Percentiles rank a stretch among this genome's conserved stretches.
These are phyloP conservation scores for Cenchrus purpureus DNA, from an alignment of 176 grass and related monocot species.

Conservation along the genomic window DNA sequence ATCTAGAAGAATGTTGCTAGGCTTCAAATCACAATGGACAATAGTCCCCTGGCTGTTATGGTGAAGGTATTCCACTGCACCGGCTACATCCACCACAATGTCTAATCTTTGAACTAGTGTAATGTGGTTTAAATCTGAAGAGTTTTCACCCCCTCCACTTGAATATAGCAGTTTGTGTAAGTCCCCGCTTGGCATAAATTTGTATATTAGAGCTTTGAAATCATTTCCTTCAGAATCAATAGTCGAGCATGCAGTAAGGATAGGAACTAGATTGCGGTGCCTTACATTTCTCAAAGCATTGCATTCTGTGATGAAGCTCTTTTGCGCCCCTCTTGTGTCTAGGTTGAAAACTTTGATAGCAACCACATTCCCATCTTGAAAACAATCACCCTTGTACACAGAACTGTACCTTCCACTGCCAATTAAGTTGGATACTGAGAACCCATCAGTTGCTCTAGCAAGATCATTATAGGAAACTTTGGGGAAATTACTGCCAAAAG, in stretches of 20 bases:
- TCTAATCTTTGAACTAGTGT: neutral
- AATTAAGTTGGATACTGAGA: neutral
- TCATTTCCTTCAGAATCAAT: constrained; percentile 1
- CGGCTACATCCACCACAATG: neutral
- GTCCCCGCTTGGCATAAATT: neutral
- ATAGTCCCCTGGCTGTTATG: neutral
- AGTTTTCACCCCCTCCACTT: neutral
- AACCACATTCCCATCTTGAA: neutral
- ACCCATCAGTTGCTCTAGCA: neutral
- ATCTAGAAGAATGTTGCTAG: constrained; percentile 17
- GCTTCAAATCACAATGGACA: constrained; percentile 15
- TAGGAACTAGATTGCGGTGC: constrained; percentile 6
- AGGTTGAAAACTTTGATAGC: neutral
- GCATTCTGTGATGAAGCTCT: constrained; percentile 1
- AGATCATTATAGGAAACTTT: neutral
- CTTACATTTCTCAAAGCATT: neutral
- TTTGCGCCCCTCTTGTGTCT: neutral
- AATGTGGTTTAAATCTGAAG: neutral
- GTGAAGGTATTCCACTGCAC: constrained; percentile 10
- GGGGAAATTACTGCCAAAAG: neutral
- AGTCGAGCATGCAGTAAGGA: constrained; percentile 3
- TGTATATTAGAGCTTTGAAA: constrained; percentile 5
- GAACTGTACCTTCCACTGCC: neutral
- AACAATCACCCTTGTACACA: neutral
- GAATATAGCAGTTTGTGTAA: neutral